Percentiles rank a stretch among this genome's conserved stretches.
Conservation (phyloP, 768 basidiomycete species). For the Auriscalpium vulgare region DNA sequence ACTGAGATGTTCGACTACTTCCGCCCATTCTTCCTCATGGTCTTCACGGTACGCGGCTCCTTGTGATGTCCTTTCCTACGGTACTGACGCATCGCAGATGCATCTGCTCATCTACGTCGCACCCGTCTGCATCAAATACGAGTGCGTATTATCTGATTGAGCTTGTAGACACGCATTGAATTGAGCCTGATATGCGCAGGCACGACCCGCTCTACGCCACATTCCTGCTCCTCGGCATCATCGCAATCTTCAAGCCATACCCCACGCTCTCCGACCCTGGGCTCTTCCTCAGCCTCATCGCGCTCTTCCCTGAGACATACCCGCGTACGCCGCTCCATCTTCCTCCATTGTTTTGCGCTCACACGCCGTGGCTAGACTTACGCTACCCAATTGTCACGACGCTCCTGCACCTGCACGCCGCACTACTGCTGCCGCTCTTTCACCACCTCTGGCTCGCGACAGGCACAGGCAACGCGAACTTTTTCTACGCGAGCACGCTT, state of each 20-base stretch:
- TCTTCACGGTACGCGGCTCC: slow-evolving; percentile 66
- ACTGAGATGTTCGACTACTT: slow-evolving; percentile 99
- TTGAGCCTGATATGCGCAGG: slow-evolving; percentile 28
- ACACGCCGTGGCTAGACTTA: slow-evolving; percentile 46
- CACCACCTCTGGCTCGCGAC: slow-evolving; percentile 86
- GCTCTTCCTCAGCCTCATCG: slow-evolving; percentile 73
- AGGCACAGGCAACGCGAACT: slow-evolving; percentile 95
- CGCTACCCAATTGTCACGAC: slow-evolving; percentile 79
- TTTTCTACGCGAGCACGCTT: slow-evolving; percentile 93
- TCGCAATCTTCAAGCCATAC: slow-evolving; percentile 86
- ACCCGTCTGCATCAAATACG: slow-evolving; percentile 84
- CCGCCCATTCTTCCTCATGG: slow-evolving; percentile 89
- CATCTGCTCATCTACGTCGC: slow-evolving; percentile 78
- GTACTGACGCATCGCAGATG: slow-evolving; percentile 35
- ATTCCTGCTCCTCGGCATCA: slow-evolving; percentile 67
- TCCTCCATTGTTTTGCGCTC: no score
- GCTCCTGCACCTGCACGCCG: slow-evolving; percentile 76
- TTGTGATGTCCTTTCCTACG: background rate
- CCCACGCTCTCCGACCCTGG: slow-evolving; percentile 86
- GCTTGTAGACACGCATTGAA: no score
- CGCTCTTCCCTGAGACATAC: slow-evolving; percentile 77
- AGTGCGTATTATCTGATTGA: slow-evolving; percentile 35
- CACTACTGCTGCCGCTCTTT: slow-evolving; percentile 83
- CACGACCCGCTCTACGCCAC: slow-evolving; percentile 79
- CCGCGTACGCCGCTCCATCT: slow-evolving; percentile 40